Conservation (phyloP, 306 rosid genomes). For the Sophora flavescens region DNA sequence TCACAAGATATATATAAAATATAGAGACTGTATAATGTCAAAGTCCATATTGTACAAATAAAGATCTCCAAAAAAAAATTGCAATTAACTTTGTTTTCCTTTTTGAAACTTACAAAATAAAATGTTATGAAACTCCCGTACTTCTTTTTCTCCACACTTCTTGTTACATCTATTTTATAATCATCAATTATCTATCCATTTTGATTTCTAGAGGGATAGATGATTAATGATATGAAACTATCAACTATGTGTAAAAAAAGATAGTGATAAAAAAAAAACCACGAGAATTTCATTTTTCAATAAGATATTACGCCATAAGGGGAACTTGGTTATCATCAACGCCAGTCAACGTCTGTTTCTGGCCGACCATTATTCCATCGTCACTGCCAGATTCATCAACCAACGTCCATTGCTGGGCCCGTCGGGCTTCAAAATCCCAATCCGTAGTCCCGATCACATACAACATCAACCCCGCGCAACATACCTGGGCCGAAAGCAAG, state of each 20-base stretch:
- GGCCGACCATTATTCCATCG: constrained; percentile 33
- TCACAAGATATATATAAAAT: no score
- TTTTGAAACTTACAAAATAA: constrained; percentile 36
- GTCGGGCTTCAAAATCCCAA: constrained; percentile 75
- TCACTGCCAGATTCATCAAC: not conserved
- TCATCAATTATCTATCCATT: no score
- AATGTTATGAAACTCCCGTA: no score
- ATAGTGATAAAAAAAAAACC: no score
- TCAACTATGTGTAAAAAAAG: no score
- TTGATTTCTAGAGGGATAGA: no score
- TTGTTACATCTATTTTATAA: no score
- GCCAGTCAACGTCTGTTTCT: constrained; percentile 49
- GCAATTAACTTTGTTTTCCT: constrained; percentile 4
- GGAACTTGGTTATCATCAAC: not conserved
- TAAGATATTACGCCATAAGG: constrained; percentile 13
- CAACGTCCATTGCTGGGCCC: constrained; percentile 63
- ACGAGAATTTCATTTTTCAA: no score
- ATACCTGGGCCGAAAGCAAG: constrained; percentile 79
- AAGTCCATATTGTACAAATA: no score
- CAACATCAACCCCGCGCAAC: constrained; percentile 89
- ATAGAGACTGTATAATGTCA: no score
- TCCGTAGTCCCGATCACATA: constrained; percentile 79
- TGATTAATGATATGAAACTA: no score
- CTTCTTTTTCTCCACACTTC: no score
- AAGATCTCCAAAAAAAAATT: not conserved